Percentiles rank a stretch among this genome's conserved stretches.
phyloP scores from a whole-genome alignment of 192 early-diverging fungal species.

The Mortierella hygrophila region DNA sequence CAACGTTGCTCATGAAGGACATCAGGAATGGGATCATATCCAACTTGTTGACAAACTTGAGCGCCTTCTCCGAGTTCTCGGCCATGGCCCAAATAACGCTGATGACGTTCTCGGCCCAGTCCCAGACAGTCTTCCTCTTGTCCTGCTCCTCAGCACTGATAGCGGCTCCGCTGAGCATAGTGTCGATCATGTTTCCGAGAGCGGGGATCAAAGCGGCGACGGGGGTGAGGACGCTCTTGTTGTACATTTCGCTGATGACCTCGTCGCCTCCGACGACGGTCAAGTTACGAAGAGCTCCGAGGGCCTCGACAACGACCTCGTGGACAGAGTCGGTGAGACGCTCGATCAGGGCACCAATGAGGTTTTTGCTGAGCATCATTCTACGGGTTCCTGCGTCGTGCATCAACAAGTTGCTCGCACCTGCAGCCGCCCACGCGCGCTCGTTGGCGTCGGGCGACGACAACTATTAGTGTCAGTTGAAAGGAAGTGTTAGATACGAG shows the following conservation, averaged over 20 bases:
- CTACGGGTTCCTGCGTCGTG: constrained; percentile 73
- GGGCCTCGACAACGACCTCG: constrained; percentile 79
- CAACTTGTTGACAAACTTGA: constrained; percentile 77
- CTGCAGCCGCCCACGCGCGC: constrained; percentile 90
- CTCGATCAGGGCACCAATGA: constrained; percentile 76
- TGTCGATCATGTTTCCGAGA: constrained; percentile 46
- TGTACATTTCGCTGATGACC: constrained; percentile 69
- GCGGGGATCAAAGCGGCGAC: constrained; percentile 61
- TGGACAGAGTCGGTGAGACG: constrained; percentile 77
- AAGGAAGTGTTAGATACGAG: not conserved
- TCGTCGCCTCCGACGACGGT: constrained; percentile 65
- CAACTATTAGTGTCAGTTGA: constrained; percentile 60
- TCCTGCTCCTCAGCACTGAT: constrained; percentile 33
- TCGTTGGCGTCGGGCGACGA: constrained; percentile 76
- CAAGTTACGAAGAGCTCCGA: constrained; percentile 83
- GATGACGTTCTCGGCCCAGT: constrained; percentile 70
- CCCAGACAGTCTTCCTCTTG: constrained; percentile 65
- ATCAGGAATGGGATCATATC: constrained; percentile 74
- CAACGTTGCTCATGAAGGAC: constrained; percentile 71
- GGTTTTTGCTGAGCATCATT: constrained; percentile 79
- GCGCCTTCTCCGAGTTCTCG: constrained; percentile 77
- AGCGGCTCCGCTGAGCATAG: constrained; percentile 37
- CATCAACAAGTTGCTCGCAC: constrained; percentile 84
- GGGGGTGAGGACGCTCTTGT: constrained; percentile 67
- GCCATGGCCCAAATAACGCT: constrained; percentile 69